Evolutionary conservation across 2,329 filamentous ascomycete genomes (phyloP), one percentile per base, ranked within the genome.

Genomic region (Fusarium avenaceum): DNA sequence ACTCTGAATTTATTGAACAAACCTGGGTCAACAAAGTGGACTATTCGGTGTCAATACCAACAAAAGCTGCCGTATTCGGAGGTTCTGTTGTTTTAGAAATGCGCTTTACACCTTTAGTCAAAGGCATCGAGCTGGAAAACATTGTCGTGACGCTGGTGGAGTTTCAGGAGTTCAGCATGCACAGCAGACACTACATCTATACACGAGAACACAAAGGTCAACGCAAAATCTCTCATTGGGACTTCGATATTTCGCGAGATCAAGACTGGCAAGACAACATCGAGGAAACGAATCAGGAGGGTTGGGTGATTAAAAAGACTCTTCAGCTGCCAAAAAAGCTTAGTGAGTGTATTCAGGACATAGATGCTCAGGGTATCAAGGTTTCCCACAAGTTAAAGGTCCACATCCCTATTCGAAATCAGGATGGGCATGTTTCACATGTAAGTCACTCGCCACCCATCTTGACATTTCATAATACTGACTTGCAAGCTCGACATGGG

Each of bases 1-100:
- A 97, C 78, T 90, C 92, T 44, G 95, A 97, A 91, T 92, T 91
- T 61, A 93, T 98, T 67, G 94, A 97, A 78, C 97, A 97, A 75
- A 91, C 96, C 62, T 99, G 96, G 96, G 90, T 93, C 3, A 94
- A 97, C 81, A 99, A 99, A 82, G 87, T 98, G 71, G 93, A 97
- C 77, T 98, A 98, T 80, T 94, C 93, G 33, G 93, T 99, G 60
- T 89, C 92, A 48, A 92, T 97, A 15, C 95, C 95, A 1, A 94
- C 92, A 73, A 97, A 97, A 80, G 95, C 95, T 3, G 90, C 97
- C 50, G 91, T 97, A 8, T 96, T 97, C 73, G 96, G 96, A 38
- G 95, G 93, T 13, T 86, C 86, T n/a, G 89, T 97, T 39, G 88
- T 89, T 2, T 84, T 97, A 42, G 90, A 97, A 68, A 94, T 97